Evolutionary conservation across 192 early-diverging fungal species (phyloP), one percentile per base, ranked within the genome.

Genomic region (Coemansia umbellata): DNA sequence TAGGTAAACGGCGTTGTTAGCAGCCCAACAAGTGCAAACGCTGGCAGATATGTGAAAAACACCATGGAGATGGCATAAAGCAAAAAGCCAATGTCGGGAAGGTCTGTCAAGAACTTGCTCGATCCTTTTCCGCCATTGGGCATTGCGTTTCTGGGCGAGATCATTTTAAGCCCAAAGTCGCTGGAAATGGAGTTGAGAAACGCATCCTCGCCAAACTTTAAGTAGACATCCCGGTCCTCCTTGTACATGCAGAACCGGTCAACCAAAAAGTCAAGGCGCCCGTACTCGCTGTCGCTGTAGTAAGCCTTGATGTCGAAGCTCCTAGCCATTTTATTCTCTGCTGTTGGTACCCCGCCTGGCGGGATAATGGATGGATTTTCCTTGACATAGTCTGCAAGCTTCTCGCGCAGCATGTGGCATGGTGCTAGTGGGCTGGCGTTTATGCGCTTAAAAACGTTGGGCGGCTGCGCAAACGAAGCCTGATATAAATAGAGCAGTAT

Each of bases 171-270:
- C 0, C 71, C 71, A 63, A 74, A 74, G 37, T 62, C 60, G 28
- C 71, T 67, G 17, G 64, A 42, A 9, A 74, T 66, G n/a, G 71
- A 66, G 43, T 60, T 48, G 42, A 75, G 27, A 44, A 68, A 75
- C 26, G 53, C 72, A 10, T 43, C 15, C 39, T 75, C 60, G 44
- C 72, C 72, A 59, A 60, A 68, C 65, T 64, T 63, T 9, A 68
- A 39, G 18, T 75, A 75, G 9, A 57, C 51, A 17, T 59, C 49
- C n/a, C 60, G 48, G 48, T 75, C 72, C 56, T 60, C 65, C 4
- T 41, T 35, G 41, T 44, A 75, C 23, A 26, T 11, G 37, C 72
- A 75, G 49, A 75, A 75, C 19, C 72, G 50, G 40, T 75, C 72
- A 7, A 68, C 53, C 53, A 75, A 21, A 47, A 75, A 75, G 37